Conservation (phyloP, 352 stramenopile species). For the Phytophthora pisi region DNA sequence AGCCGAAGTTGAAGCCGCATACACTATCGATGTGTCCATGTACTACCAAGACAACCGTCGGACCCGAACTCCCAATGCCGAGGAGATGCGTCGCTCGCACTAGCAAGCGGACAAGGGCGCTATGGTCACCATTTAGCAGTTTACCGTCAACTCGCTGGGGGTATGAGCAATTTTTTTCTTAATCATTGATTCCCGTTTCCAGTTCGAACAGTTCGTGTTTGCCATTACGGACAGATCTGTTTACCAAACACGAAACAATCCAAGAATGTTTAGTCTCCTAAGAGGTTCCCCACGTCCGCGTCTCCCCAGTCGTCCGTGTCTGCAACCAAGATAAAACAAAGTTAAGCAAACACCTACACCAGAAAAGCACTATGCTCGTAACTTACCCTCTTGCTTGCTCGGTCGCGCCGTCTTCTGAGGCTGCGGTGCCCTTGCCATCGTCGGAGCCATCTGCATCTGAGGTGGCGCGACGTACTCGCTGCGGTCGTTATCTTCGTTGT, state of each 20-base stretch:
- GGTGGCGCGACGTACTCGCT: slow-evolving; percentile 52
- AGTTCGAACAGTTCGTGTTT: slow-evolving; percentile 27
- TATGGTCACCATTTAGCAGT: neutral
- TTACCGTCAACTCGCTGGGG: neutral
- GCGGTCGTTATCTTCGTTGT: slow-evolving; percentile 34
- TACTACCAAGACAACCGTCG: neutral
- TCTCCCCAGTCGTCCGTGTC: slow-evolving; percentile 84
- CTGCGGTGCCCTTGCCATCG: slow-evolving; percentile 27
- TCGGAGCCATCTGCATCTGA: slow-evolving; percentile 42
- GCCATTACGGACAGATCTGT: slow-evolving; percentile 7
- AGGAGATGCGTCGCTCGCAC: slow-evolving; percentile 16
- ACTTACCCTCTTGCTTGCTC: slow-evolving; percentile 66
- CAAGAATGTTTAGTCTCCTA: slow-evolving; percentile 48
- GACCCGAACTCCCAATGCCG: slow-evolving; percentile 1
- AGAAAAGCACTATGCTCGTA: neutral
- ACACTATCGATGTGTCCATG: slow-evolving; percentile 10
- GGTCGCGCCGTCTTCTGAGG: slow-evolving; percentile 39
- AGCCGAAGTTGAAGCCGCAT: neutral
- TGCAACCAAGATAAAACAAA: slow-evolving; percentile 24
- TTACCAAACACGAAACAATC: slow-evolving; percentile 23
- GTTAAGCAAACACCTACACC: neutral
- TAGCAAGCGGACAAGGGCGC: neutral
- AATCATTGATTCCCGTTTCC: neutral
- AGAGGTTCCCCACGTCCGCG: slow-evolving; percentile 76
- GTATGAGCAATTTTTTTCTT: neutral